Conservation (phyloP, 352 stramenopile species). For the Pythium sp. region DNA sequence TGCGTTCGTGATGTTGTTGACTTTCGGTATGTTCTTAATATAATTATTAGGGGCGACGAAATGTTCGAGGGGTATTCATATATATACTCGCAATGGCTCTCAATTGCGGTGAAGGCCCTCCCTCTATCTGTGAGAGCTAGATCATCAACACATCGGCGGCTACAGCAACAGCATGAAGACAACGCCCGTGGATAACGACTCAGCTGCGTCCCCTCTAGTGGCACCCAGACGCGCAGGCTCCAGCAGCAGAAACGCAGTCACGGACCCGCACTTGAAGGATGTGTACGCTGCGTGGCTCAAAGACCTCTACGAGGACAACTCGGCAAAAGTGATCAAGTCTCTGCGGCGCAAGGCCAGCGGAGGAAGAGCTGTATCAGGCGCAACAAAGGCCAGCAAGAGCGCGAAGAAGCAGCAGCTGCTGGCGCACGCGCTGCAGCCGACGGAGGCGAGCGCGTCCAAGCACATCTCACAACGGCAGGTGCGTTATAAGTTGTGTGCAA, state of each 20-base stretch:
- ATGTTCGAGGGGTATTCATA: too few relatives aligned
- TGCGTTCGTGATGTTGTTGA: too few relatives aligned
- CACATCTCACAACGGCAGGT: conserved; percentile 29
- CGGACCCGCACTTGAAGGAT: conserved; percentile 25
- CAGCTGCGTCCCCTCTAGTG: background rate
- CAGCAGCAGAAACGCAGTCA: conserved; percentile 9
- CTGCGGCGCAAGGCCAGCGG: conserved; percentile 10
- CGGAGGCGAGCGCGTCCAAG: conserved; percentile 48
- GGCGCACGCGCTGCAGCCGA: conserved; percentile 44
- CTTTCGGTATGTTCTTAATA: too few relatives aligned
- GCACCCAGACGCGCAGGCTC: background rate
- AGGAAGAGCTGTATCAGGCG: too few relatives aligned
- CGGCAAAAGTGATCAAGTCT: conserved; percentile 27
- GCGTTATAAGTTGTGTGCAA: too few relatives aligned
- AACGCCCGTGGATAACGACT: background rate
- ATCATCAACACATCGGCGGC: background rate
- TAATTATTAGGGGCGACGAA: too few relatives aligned
- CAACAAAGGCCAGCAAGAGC: conserved; percentile 16
- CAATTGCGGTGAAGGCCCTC: too few relatives aligned
- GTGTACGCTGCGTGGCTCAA: conserved; percentile 42
- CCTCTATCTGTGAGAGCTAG: too few relatives aligned
- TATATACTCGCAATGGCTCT: too few relatives aligned
- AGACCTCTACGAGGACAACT: conserved; percentile 39
- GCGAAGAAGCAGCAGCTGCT: conserved; percentile 30
- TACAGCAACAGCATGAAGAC: background rate